Evolutionary conservation across 2,329 filamentous ascomycete species (phyloP), one percentile per base, ranked within the genome.

Genomic region (Ceratocystis alfenasii): DNA sequence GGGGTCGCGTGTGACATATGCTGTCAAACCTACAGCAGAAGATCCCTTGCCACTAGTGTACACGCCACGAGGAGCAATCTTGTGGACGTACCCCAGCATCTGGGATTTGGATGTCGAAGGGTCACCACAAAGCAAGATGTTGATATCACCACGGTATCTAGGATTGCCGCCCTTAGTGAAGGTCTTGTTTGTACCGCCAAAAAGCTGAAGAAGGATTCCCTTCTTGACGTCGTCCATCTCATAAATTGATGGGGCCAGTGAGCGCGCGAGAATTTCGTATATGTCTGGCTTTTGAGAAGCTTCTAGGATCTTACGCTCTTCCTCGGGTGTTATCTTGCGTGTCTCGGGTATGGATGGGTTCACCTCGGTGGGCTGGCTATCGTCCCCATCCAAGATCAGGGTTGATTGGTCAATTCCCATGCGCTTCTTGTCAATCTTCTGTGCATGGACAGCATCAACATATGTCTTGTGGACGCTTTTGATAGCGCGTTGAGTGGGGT

Each of bases 191-290:
- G 94, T 96, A 66, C 94, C 94, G 46, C 94, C 93, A 74, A 99
- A 99, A 50, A 99, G 84, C 73, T 99, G 94, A 3, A 99, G 85
- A 10, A 99, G 80, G 68, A 99, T 96, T 10, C 94, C 94, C 77
- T 99, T 99, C 81, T 99, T 99, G 61, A 97, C 91, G 72, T 99
- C 94, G 70, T 99, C 94, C 86, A 95, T 89, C 76, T 99, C 94
- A 77, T 95, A 96, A 72, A 99, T 88, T 68, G 92, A 96, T 15
- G 94, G 94, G 1, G 94, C 94, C 33, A 99, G 80, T 1, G 93
- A 97, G 46, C 93, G 85, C 20, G 94, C 83, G 3, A 99, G 83
- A 28, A 99, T 83, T 25, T 99, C 92, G 74, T 99, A 99, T 65
- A 99, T 86, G 74, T 99, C 94, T 1, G 87, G 80, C 64, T 94